Evolutionary conservation across 192 early-diverging fungal genomes (phyloP), one percentile per base, ranked within the genome.

Genomic region (Backusella morwellensis): DNA sequence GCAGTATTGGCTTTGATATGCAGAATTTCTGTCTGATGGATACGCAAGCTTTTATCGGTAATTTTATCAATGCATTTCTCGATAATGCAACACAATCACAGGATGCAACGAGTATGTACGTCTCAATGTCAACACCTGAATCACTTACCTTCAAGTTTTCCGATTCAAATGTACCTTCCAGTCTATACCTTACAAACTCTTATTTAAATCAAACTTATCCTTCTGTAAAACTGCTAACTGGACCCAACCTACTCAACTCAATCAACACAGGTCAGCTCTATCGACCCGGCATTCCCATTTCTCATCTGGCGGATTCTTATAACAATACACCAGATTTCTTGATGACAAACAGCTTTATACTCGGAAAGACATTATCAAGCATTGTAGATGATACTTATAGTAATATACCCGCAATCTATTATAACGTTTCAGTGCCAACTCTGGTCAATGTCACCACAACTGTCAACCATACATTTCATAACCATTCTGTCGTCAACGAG

Each of bases 291-390:
- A 70, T 77, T 23, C 52, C 75, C 42, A 75, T 80, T 23, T 83
- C 82, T 12, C 82, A 83, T 68, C 32, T 83, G 4, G 78, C 80
- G 70, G 63, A 76, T 40, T 35, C 52, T 35, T 83, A 83, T 29
- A 66, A 34, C n/a, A 50, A 26, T 8, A 80, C 78, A 38, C 56
- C 70, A 17, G 76, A 83, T 35, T 83, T 83, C 35, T 42, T 83
- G 5, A 79, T 83, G 82, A 52, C 54, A 8, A 54, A 34, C 5
- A 23, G 29, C 1, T 77, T 54, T 47, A 32, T 68, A 12, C 35
- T 36, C n/a, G 82, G 82, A 15, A 41, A 69, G n/a, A 74, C 78
- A 0, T 21, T 83, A 0, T 59, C 80, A 34, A 67, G 72, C 0
- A 26, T 83, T 21, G 36, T 73, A 9, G 34, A 68, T 1, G 52